Conservation (phyloP, 140 eudicot genomes). For the Eryngium alpinum region DNA sequence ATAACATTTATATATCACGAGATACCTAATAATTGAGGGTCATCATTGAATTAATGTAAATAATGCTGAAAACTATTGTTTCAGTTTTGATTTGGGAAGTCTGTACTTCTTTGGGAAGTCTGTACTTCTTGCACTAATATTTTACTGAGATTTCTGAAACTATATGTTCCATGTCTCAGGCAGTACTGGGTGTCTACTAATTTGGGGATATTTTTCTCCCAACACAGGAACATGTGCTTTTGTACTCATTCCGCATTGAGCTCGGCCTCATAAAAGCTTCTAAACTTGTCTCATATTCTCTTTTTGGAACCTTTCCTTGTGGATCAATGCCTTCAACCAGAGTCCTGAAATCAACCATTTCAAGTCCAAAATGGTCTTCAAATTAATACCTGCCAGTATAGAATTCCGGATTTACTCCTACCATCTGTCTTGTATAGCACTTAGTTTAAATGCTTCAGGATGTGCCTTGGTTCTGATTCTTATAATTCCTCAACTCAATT, state of each 20-base stretch:
- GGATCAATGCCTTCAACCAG: neutral
- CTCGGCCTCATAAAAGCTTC: neutral
- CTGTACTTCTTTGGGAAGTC: too few species aligned
- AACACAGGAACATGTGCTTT: neutral
- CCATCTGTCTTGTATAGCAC: neutral
- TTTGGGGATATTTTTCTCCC: neutral
- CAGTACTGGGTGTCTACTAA: neutral
- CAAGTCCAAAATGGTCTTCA: neutral
- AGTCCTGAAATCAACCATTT: neutral
- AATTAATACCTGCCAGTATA: neutral
- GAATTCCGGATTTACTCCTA: constrained; percentile 2
- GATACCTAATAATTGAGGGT: neutral
- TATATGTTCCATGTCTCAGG: neutral
- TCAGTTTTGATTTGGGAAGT: constrained; percentile 1
- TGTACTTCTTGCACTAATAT: neutral
- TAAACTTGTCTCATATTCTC: neutral
- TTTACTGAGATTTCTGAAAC: neutral
- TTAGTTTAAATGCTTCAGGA: neutral
- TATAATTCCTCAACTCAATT: neutral
- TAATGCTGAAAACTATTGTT: neutral
- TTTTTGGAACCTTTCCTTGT: neutral
- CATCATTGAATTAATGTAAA: neutral
- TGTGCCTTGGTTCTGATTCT: neutral
- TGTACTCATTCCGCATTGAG: neutral
- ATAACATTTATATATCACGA: neutral